phyloP scores from a whole-genome alignment of 169 alveolate genomes.

The Plasmodium gonderi region DNA sequence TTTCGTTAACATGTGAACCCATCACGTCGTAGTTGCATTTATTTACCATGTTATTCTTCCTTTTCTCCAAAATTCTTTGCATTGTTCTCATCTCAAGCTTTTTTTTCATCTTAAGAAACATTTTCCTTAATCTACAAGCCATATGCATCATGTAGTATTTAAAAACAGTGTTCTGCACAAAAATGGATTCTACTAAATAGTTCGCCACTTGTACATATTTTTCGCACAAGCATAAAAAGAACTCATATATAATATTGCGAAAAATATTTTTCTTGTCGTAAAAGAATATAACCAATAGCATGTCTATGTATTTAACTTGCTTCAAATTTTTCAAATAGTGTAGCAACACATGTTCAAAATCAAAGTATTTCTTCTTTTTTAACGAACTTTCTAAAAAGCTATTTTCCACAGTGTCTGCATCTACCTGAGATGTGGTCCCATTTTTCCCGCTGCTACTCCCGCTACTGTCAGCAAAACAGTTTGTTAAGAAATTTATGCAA shows the following conservation, averaged over 20 bases:
- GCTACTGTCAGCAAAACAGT: background rate
- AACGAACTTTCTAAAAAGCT: background rate
- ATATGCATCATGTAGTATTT: constrained; percentile 10
- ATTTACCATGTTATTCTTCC: background rate
- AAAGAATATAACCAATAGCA: constrained; percentile 26
- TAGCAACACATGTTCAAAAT: constrained; percentile 14
- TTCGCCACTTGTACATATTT: background rate
- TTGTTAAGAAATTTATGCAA: background rate
- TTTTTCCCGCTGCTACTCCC: background rate
- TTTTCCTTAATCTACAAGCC: background rate
- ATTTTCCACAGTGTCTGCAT: background rate
- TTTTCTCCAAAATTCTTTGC: too few species aligned
- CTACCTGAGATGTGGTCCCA: background rate
- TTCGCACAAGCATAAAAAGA: constrained; percentile 42
- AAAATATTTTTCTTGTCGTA: constrained; percentile 21
- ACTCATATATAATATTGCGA: constrained; percentile 23
- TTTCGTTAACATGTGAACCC: background rate
- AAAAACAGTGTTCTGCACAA: background rate
- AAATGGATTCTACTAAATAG: background rate
- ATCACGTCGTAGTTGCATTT: background rate
- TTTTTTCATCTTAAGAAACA: background rate
- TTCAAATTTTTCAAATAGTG: constrained; percentile 35
- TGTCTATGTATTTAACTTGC: constrained; percentile 25
- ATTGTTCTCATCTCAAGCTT: background rate
- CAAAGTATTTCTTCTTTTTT: constrained; percentile 21